These are phyloP conservation scores for Sarocladiaceae sp. DNA, from an alignment of 2,329 filamentous ascomycete genomes.

Conservation along the genomic window DNA sequence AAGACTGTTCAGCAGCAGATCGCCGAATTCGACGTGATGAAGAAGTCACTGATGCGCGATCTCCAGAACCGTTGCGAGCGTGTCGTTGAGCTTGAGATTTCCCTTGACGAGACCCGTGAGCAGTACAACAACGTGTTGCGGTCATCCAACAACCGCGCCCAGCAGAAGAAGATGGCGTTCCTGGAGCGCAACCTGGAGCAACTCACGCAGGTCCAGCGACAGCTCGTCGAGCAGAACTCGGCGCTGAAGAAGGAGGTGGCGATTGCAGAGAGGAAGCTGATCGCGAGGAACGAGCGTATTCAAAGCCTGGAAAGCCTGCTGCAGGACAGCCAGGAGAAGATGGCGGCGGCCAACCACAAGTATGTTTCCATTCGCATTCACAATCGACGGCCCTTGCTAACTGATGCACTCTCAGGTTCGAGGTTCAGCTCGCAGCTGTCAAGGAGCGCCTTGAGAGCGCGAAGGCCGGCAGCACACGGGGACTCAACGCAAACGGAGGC, in stretches of 20 bases:
- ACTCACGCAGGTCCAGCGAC: conserved; percentile 91
- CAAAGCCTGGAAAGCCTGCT: conserved; percentile 86
- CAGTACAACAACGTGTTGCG: conserved; percentile 98
- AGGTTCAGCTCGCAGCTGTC: conserved; percentile 91
- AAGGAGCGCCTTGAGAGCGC: conserved; percentile 96
- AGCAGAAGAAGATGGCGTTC: conserved; percentile 99
- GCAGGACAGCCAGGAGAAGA: conserved; percentile 96
- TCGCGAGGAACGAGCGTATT: conserved; percentile 94
- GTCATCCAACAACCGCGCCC: conserved; percentile 93
- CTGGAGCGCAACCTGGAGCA: conserved; percentile 97
- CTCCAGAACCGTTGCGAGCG: conserved; percentile 97
- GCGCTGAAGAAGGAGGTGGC: conserved; percentile 98
- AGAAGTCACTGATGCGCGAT: conserved; percentile 98
- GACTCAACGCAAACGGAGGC: conserved; percentile 61
- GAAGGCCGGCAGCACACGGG: conserved; percentile 84
- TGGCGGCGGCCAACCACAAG: conserved; percentile 96
- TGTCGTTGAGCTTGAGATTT: conserved; percentile 96
- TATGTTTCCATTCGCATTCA: conserved; percentile 42
- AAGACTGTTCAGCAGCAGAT: conserved; percentile 97
- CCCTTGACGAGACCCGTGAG: conserved; percentile 91
- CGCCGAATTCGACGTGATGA: conserved; percentile 98
- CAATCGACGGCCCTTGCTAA: neutral
- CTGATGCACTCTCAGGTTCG: conserved; percentile 59
- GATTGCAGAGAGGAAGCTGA: conserved; percentile 94
- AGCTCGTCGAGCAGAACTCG: conserved; percentile 96